Conservation (phyloP, 768 basidiomycete genomes). For the Kwoniella bestiolae region DNA sequence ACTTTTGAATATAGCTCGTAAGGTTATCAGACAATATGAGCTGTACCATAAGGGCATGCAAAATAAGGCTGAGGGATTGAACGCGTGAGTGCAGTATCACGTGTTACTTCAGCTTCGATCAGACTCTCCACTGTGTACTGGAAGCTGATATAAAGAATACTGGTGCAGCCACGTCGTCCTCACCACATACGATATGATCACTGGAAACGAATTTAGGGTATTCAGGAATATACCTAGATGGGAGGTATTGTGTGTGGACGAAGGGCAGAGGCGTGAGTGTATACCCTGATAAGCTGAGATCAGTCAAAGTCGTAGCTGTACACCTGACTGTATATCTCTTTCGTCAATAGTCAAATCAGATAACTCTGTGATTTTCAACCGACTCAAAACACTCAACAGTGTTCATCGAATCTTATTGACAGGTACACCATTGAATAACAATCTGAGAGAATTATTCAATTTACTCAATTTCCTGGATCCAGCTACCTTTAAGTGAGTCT, state of each 20-base stretch:
- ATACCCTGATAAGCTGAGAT: no score
- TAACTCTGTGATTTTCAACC: slow-evolving; percentile 74
- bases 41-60: slow-evolving; percentile 64
- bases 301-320: no score
- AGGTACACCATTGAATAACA: slow-evolving; percentile 96
- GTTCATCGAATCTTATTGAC: slow-evolving; percentile 87
- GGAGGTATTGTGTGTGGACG: slow-evolving; percentile 93
- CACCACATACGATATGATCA: slow-evolving; percentile 88
- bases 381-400: slow-evolving; percentile 76
- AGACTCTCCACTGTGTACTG: neutral
- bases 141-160: slow-evolving; percentile 37
- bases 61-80: slow-evolving; percentile 56
- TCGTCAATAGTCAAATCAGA: slow-evolving; percentile 75
- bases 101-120: neutral
- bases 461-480: slow-evolving; percentile 85
- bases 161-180: slow-evolving; percentile 84
- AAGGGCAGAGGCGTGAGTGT: slow-evolving; percentile 81
- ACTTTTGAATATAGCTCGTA: slow-evolving; percentile 61
- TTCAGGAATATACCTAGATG: slow-evolving; percentile 85
- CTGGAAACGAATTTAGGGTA: slow-evolving; percentile 69
- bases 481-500: slow-evolving; percentile 42
- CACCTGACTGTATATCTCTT: neutral
- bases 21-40: slow-evolving; percentile 80
- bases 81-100: slow-evolving; percentile 45
- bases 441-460: slow-evolving; percentile 93